Evolutionary conservation across 352 stramenopile genomes (phyloP).

Genomic region (Saprolegnia diclina): DNA sequence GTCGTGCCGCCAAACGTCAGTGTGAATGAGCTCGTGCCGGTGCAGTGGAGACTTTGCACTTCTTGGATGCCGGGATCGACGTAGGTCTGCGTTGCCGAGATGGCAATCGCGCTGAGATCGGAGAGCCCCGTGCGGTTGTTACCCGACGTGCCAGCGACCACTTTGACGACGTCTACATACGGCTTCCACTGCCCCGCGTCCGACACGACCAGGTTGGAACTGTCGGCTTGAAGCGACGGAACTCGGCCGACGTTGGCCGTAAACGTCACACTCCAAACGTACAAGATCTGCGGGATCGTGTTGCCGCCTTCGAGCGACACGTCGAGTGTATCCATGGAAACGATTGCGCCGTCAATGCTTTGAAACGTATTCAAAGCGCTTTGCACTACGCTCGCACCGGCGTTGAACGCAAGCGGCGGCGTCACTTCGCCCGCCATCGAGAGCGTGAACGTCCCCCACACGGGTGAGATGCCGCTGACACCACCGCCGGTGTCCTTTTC

Average conservation of each 20-base stretch:
- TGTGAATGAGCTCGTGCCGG: constrained; percentile 42
- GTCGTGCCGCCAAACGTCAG: constrained; percentile 34
- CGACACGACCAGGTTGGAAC: constrained; percentile 35
- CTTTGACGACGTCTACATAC: constrained; percentile 47
- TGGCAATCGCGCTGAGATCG: constrained; percentile 41
- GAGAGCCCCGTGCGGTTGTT: constrained; percentile 55
- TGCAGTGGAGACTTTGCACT: constrained; percentile 55
- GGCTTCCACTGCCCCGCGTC: constrained; percentile 48
- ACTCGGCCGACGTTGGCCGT: constrained; percentile 46
- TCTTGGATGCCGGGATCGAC: constrained; percentile 66
- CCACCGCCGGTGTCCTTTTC: constrained; percentile 49
- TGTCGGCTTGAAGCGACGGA: constrained; percentile 42
- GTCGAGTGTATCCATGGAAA: constrained; percentile 69
- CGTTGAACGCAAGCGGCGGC: constrained; percentile 56
- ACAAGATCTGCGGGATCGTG: constrained; percentile 33
- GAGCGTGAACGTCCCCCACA: constrained; percentile 83
- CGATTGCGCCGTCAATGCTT: constrained; percentile 70
- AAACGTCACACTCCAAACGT: constrained; percentile 73
- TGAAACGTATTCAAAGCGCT: constrained; percentile 70
- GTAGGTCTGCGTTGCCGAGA: constrained; percentile 45
- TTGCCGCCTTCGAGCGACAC: constrained; percentile 39
- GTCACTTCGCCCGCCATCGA: constrained; percentile 50
- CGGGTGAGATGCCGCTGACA: constrained; percentile 72
- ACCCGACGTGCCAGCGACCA: constrained; percentile 44
- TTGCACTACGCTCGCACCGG: constrained; percentile 41